A percentile compares a stretch with the other conserved stretches of the same genome.
phyloP scores from a whole-genome alignment of 371 early-diverging fungal genomes.

The Mucor lusitanicus region DNA sequence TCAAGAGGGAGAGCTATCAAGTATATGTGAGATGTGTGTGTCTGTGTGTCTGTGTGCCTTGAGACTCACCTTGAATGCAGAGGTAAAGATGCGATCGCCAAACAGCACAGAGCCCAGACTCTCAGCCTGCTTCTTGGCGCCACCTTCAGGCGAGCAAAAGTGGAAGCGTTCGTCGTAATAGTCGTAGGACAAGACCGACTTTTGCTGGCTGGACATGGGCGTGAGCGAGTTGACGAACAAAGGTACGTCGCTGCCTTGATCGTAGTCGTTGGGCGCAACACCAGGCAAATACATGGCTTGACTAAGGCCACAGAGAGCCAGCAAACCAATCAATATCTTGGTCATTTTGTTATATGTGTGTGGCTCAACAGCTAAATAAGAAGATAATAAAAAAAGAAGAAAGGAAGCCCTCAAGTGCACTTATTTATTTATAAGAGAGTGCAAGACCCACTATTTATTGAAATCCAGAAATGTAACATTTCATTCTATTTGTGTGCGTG shows the following conservation, averaged over 20 bases:
- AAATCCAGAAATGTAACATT: neutral
- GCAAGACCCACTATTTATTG: neutral
- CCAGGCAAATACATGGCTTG: conserved; percentile 90
- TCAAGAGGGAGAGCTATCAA: conserved; percentile 24
- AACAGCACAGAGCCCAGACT: conserved; percentile 90
- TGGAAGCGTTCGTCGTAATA: conserved; percentile 83
- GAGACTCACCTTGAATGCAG: conserved; percentile 72
- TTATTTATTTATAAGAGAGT: neutral
- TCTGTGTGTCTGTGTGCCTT: no score
- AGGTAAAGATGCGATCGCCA: conserved; percentile 94
- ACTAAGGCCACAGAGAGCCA: conserved; percentile 16
- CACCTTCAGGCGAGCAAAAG: conserved; percentile 80
- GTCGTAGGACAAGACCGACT: conserved; percentile 85
- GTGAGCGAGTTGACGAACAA: conserved; percentile 90
- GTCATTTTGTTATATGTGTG: conserved; percentile 1
- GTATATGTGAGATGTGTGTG: neutral
- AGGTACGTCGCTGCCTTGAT: conserved; percentile 65
- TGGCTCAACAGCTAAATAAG: neutral
- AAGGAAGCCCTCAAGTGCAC: neutral
- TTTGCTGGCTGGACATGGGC: conserved; percentile 68
- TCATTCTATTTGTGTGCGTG: neutral
- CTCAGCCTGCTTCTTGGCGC: conserved; percentile 74
- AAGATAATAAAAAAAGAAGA: neutral
- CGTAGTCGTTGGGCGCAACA: conserved; percentile 90
- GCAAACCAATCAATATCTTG: conserved; percentile 12